Percentiles rank a stretch among this genome's conserved stretches.
These are phyloP conservation scores for Mucuna pruriens DNA, from an alignment of 306 rosid species.

Conservation along the genomic window DNA sequence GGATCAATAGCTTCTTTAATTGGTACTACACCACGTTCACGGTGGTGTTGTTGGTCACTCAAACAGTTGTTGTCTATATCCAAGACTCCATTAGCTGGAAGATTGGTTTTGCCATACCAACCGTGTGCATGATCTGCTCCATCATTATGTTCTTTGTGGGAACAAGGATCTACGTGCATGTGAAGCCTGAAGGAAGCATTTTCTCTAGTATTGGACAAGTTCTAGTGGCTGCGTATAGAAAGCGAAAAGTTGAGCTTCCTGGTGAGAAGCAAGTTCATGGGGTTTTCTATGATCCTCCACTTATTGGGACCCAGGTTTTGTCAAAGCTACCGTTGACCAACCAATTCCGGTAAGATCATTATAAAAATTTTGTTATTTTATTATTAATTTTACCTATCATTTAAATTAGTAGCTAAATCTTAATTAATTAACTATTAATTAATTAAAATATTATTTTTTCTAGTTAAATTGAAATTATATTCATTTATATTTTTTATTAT, in stretches of 20 bases:
- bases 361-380: too few relatives aligned
- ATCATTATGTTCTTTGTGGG: constrained; percentile 68
- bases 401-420: too few relatives aligned
- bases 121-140: constrained; percentile 58
- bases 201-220: constrained; percentile 66
- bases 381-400: too few relatives aligned
- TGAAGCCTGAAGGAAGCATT: constrained; percentile 69
- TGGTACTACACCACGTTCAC: constrained; percentile 65
- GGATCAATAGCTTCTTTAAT: constrained; percentile 69
- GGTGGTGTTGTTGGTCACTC: constrained; percentile 49
- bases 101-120: constrained; percentile 79
- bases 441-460: too few relatives aligned
- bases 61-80: constrained; percentile 62
- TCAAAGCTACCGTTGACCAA: constrained; percentile 67
- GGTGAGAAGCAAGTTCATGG: constrained; percentile 9
- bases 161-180: constrained; percentile 55
- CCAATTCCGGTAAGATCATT: constrained; percentile 64
- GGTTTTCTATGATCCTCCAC: constrained; percentile 66
- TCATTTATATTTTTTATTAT: too few relatives aligned
- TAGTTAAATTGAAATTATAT: too few relatives aligned
- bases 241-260: constrained; percentile 55
- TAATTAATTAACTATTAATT: too few relatives aligned
- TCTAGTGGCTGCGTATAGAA: constrained; percentile 65
- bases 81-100: constrained; percentile 86
- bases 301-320: constrained; percentile 7